These are phyloP conservation scores for Echinosophora koreensis DNA, from an alignment of 306 rosid genomes.

Conservation along the genomic window DNA sequence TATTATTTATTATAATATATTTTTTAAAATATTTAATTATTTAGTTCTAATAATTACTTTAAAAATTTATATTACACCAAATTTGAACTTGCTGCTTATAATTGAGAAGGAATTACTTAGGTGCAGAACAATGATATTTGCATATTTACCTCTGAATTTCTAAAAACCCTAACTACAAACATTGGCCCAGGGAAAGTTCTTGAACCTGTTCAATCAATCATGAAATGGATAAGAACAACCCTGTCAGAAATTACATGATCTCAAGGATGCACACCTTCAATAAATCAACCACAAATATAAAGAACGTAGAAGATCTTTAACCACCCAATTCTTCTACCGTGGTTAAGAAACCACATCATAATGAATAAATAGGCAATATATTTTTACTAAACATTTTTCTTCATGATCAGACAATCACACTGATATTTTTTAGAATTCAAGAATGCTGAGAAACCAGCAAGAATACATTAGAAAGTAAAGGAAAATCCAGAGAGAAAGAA, in stretches of 20 bases:
- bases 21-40: constrained; percentile 16
- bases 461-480: too few species aligned
- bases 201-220: constrained; percentile 70
- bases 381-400: constrained; percentile 15
- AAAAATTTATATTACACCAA: constrained; percentile 15
- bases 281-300: constrained; percentile 27
- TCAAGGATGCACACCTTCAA: constrained; percentile 32
- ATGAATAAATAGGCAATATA: constrained; percentile 21
- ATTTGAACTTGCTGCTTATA: constrained; percentile 28
- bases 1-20: not conserved
- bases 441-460: not conserved
- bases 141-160: constrained; percentile 78
- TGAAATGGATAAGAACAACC: constrained; percentile 40
- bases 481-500: not conserved
- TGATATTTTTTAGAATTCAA: not conserved
- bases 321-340: constrained; percentile 38
- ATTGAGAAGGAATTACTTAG: constrained; percentile 33
- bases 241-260: constrained; percentile 15
- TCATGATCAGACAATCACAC: constrained; percentile 17
- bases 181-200: constrained; percentile 84
- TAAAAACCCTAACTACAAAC: constrained; percentile 72
- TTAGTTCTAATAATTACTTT: constrained; percentile 20
- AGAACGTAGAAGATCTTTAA: constrained; percentile 39
- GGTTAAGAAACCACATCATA: constrained; percentile 22
- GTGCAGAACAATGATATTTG: constrained; percentile 22